Evolutionary conservation across 805 yeast genomes (phyloP).

Genomic region (Sugiyamaella marilandica): DNA sequence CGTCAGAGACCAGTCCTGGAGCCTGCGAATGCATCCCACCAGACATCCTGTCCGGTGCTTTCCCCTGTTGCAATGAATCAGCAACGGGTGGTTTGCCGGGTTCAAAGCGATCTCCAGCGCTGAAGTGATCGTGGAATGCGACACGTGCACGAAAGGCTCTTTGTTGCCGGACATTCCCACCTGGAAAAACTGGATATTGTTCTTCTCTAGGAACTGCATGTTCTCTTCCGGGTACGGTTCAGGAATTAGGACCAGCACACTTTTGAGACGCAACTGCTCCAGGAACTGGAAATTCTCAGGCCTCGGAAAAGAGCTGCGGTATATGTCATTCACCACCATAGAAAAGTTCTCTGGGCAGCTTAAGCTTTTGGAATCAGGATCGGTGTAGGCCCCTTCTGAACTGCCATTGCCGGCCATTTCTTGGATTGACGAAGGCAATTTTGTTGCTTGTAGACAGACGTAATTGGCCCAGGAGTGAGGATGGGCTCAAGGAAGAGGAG

Average conservation of each 20-base stretch:
- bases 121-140: constrained; percentile 62
- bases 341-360: constrained; percentile 81
- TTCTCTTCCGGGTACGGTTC: constrained; percentile 87
- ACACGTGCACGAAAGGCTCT: constrained; percentile 74
- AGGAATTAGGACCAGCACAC: constrained; percentile 79
- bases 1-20: constrained; percentile 89
- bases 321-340: constrained; percentile 70
- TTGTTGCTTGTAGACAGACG: not conserved
- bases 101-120: constrained; percentile 78
- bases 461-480: no score
- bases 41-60: constrained; percentile 96
- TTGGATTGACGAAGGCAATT: not conserved
- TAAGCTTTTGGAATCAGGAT: not conserved
- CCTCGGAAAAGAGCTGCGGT: constrained; percentile 86
- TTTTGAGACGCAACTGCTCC: constrained; percentile 55
- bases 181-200: constrained; percentile 70
- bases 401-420: not conserved
- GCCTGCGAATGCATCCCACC: constrained; percentile 83
- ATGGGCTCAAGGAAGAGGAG: no score
- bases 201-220: constrained; percentile 51
- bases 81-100: constrained; percentile 84
- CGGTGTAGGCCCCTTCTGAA: not conserved
- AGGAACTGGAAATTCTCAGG: constrained; percentile 75
- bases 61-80: constrained; percentile 94
- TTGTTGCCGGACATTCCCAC: constrained; percentile 94